These are phyloP conservation scores for Amphicarpaea edgeworthii DNA, from an alignment of 306 rosid genomes.

Conservation along the genomic window DNA sequence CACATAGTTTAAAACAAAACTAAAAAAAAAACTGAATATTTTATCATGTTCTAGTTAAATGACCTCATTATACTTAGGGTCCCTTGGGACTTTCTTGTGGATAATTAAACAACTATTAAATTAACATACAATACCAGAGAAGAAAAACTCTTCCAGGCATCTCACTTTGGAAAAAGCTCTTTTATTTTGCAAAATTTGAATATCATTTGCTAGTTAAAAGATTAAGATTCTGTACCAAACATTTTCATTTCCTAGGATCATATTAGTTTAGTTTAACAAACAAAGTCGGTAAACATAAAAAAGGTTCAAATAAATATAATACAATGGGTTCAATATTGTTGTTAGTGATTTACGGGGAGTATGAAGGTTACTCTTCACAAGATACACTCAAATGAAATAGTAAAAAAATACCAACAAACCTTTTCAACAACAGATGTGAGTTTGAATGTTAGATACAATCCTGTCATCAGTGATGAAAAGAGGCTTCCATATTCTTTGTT, in stretches of 20 bases:
- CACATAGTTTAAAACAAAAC: not conserved
- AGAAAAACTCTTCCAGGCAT: conserved; percentile 14
- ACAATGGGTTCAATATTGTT: too few relatives aligned
- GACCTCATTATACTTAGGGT: not conserved
- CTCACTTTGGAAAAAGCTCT: not conserved
- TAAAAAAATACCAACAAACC: conserved; percentile 55
- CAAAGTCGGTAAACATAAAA: not conserved
- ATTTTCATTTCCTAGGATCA: too few relatives aligned
- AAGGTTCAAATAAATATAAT: not conserved
- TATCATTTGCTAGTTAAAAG: conserved; percentile 2
- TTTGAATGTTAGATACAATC: conserved; percentile 93
- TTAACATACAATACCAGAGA: conserved; percentile 2
- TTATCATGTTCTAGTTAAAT: not conserved
- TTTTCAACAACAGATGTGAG: conserved; percentile 97
- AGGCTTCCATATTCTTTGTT: conserved; percentile 98
- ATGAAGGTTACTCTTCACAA: conserved; percentile 2
- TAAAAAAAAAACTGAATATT: not conserved
- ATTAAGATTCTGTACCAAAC: not conserved
- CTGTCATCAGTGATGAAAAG: conserved; percentile 93
- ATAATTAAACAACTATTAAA: conserved; percentile 6
- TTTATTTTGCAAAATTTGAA: not conserved
- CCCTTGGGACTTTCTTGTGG: not conserved
- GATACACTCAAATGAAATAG: conserved; percentile 25
- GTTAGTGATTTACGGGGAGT: too few relatives aligned
- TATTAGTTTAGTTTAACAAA: conserved; percentile 22